A percentile compares a stretch with the other conserved stretches of the same genome.
Evolutionary conservation across 306 rosid species (phyloP).

Genomic region (Begonia loranthoides): DNA sequence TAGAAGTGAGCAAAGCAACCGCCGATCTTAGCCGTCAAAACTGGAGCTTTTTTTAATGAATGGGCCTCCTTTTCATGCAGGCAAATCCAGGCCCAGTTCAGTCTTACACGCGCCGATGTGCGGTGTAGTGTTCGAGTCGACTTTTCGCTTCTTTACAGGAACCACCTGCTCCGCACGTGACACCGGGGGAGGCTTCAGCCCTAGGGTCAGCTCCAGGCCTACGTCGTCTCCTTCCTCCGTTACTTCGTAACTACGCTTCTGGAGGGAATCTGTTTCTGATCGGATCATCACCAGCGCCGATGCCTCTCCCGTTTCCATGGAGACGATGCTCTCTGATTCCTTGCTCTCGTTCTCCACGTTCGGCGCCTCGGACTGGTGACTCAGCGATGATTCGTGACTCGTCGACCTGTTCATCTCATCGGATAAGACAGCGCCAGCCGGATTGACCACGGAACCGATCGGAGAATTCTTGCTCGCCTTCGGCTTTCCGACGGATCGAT

Average conservation of each 20-base stretch:
- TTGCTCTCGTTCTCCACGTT: constrained; percentile 49
- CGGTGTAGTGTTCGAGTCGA: constrained; percentile 9
- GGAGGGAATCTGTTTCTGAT: constrained; percentile 34
- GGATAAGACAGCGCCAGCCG: constrained; percentile 6
- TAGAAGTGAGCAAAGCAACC: constrained; percentile 3
- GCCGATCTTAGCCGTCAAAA: constrained; percentile 42
- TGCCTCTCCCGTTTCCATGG: constrained; percentile 51
- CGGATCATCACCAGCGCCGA: constrained; percentile 29
- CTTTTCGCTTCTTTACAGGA: constrained; percentile 70
- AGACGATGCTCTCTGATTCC: constrained; percentile 67
- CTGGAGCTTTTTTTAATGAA: constrained; percentile 8
- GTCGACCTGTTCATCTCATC: constrained; percentile 44
- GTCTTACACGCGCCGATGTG: constrained; percentile 22
- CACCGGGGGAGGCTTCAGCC: constrained; percentile 32
- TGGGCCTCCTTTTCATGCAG: constrained; percentile 16
- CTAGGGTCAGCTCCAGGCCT: constrained; percentile 66
- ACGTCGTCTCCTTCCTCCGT: constrained; percentile 20
- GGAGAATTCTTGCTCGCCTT: constrained; percentile 16
- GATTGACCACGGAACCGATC: constrained; percentile 6
- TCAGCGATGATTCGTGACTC: constrained; percentile 81
- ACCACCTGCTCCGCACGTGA: constrained; percentile 41
- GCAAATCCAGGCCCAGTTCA: constrained; percentile 34
- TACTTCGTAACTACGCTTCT: constrained; percentile 5
- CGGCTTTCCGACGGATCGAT: constrained; percentile 30
- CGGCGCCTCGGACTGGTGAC: constrained; percentile 69